Conservation (phyloP, 805 yeast species). For the Ogataea neopini region DNA sequence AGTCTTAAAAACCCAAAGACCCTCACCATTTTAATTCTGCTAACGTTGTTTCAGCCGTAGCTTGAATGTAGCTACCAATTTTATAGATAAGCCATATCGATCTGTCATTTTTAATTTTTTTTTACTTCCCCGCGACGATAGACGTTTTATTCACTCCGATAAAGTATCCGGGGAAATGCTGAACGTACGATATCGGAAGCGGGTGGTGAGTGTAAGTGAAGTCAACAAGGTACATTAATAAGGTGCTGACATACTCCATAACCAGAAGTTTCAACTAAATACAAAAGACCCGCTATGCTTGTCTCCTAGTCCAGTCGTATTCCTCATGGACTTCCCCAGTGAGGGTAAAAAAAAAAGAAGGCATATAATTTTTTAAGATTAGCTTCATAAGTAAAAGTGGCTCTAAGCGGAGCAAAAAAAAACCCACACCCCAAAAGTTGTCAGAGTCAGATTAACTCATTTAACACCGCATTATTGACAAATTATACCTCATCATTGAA, state of each 20-base stretch:
- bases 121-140: conserved; percentile 5
- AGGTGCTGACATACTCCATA: too few species aligned
- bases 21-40: too few species aligned
- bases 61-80: neutral
- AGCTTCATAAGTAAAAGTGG: neutral
- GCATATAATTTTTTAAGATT: conserved; percentile 2
- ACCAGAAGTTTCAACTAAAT: too few species aligned
- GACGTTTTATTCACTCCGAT: neutral
- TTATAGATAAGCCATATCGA: neutral
- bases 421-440: neutral
- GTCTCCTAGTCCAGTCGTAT: too few species aligned
- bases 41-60: neutral
- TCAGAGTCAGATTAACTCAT: too few species aligned
- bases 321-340: neutral
- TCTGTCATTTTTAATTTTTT: neutral
- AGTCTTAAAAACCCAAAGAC: too few species aligned
- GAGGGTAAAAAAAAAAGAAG: conserved; percentile 1
- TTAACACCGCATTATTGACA: too few species aligned
- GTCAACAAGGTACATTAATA: too few species aligned
- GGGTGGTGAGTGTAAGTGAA: too few species aligned
- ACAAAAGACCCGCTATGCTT: too few species aligned
- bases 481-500: too few species aligned
- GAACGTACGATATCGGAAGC: too few species aligned
- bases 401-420: neutral
- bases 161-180: neutral